These are phyloP conservation scores for Colletotrichum orchidophilum DNA, from an alignment of 2,329 filamentous ascomycete genomes.

Conservation along the genomic window DNA sequence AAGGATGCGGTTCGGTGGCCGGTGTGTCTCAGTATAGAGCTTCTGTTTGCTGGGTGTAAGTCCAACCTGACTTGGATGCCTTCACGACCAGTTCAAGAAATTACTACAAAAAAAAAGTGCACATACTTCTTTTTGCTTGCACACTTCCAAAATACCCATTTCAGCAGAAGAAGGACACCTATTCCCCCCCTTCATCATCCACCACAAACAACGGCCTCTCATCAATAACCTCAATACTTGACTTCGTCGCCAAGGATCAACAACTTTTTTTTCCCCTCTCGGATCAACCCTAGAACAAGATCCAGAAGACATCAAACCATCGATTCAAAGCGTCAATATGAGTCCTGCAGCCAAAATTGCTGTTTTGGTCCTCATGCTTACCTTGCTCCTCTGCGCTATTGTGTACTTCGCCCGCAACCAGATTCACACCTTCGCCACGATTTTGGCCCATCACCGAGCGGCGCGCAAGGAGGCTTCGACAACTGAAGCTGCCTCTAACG, in stretches of 20 bases:
- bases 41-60: background rate
- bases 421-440: conserved; percentile 42
- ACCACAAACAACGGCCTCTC: background rate
- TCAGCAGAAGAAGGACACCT: background rate
- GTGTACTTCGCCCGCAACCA: conserved; percentile 42
- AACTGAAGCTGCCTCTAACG: background rate
- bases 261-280: background rate
- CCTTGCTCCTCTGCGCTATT: conserved; percentile 41
- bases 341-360: conserved; percentile 43
- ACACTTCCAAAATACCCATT: background rate
- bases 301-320: background rate
- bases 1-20: background rate
- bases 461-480: conserved; percentile 1
- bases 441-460: conserved; percentile 17
- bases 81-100: background rate
- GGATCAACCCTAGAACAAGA: background rate
- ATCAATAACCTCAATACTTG: background rate
- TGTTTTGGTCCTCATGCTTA: conserved; percentile 43
- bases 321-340: conserved; percentile 35
- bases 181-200: background rate
- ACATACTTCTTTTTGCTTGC: background rate
- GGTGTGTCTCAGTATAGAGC: background rate
- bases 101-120: background rate
- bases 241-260: background rate
- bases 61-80: background rate